Percentiles rank a stretch among this genome's conserved stretches.
phyloP scores from a whole-genome alignment of 192 early-diverging fungal genomes.

The Coemansia sp. region DNA sequence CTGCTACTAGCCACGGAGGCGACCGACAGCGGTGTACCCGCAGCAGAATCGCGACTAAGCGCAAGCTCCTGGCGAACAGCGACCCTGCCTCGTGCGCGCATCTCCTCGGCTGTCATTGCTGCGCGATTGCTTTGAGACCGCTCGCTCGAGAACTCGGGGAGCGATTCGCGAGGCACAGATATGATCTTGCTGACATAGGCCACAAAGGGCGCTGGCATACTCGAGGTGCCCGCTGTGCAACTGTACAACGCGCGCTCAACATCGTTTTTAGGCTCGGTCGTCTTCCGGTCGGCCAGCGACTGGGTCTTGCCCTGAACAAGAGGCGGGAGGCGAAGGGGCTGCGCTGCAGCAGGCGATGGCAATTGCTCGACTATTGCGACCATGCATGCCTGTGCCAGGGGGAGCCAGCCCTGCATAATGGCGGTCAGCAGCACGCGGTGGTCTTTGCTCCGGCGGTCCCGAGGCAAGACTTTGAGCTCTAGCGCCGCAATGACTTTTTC shows the following conservation, averaged over 20 bases:
- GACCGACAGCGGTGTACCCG: slow-evolving; percentile 26
- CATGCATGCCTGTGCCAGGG: slow-evolving; percentile 86
- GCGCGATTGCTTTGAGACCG: slow-evolving; percentile 61
- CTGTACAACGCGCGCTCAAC: slow-evolving; percentile 74
- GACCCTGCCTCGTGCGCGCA: slow-evolving; percentile 74
- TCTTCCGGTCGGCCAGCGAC: slow-evolving; percentile 23
- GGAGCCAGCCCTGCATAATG: slow-evolving; percentile 95
- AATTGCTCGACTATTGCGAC: slow-evolving; percentile 86
- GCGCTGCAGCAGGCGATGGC: slow-evolving; percentile 84
- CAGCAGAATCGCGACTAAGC: slow-evolving; percentile 20
- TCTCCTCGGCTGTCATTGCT: slow-evolving; percentile 84
- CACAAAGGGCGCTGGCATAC: slow-evolving; percentile 66
- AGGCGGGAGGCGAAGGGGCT: slow-evolving; percentile 75
- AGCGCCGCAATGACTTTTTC: slow-evolving; percentile 93
- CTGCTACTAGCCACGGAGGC: slow-evolving; percentile 24
- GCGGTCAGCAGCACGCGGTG: slow-evolving; percentile 70
- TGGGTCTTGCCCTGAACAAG: slow-evolving; percentile 63
- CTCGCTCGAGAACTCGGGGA: slow-evolving; percentile 62
- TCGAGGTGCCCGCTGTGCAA: slow-evolving; percentile 63
- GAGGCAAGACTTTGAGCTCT: slow-evolving; percentile 85
- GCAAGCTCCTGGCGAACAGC: slow-evolving; percentile 55
- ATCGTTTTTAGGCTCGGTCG: slow-evolving; percentile 57
- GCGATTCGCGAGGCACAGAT: slow-evolving; percentile 71
- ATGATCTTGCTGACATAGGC: slow-evolving; percentile 96
- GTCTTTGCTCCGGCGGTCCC: slow-evolving; percentile 91